phyloP scores from a whole-genome alignment of 2,329 filamentous ascomycete species.

The Talaromyces verruculosus region DNA sequence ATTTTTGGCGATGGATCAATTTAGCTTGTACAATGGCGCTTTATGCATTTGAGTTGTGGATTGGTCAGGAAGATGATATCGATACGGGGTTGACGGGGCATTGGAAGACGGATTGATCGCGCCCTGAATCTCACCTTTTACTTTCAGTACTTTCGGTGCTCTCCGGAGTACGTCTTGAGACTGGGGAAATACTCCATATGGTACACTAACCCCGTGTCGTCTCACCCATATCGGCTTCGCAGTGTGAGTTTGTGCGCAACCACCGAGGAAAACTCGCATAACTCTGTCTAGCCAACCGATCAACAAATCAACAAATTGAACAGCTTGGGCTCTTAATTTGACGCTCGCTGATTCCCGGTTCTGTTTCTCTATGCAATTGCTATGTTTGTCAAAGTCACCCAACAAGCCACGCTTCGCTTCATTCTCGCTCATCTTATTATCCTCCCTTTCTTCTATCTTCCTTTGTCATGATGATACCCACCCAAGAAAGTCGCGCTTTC shows the following conservation, averaged over 20 bases:
- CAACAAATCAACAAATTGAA: neutral
- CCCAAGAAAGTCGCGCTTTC: slow-evolving; percentile 2
- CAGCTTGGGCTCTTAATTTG: neutral
- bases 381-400: neutral
- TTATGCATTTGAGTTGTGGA: slow-evolving; percentile 85
- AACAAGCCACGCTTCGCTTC: neutral
- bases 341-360: neutral
- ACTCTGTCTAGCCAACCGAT: neutral
- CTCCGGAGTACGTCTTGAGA: slow-evolving; percentile 1
- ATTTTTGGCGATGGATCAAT: slow-evolving; percentile 92
- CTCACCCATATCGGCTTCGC: neutral
- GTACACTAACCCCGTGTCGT: neutral
- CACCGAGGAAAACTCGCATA: neutral
- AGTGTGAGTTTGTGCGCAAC: neutral
- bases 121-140: neutral
- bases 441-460: neutral
- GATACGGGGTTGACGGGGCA: slow-evolving; percentile 72
- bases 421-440: neutral
- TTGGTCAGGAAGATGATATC: slow-evolving; percentile 68
- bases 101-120: slow-evolving; percentile 84
- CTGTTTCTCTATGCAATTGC: neutral
- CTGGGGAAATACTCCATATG: neutral
- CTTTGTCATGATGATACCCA: slow-evolving; percentile 11
- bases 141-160: neutral
- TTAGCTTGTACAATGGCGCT: slow-evolving; percentile 82